Conservation (phyloP, 208 protist genomes). For the Trypanosoma theileri region DNA sequence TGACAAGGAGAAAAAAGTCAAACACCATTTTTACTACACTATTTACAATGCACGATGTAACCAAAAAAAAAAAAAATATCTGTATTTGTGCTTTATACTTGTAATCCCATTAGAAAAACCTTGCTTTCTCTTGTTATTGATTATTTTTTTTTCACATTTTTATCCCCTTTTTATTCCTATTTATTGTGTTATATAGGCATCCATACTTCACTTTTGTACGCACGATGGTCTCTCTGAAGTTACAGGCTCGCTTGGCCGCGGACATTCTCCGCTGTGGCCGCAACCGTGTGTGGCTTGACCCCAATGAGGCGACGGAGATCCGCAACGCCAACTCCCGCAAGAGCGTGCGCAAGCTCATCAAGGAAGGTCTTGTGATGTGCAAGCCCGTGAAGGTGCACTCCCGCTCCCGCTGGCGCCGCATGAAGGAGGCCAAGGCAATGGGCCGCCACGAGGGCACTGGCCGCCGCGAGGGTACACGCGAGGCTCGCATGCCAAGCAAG, state of each 20-base stretch:
- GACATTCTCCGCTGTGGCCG: conserved; percentile 98
- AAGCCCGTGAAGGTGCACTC: conserved; percentile 96
- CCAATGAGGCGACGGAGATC: conserved; percentile 97
- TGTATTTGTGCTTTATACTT: no score
- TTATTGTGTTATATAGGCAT: conserved; percentile 8
- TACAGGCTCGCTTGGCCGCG: conserved; percentile 98
- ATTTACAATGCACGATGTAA: no score
- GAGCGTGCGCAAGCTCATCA: conserved; percentile 96
- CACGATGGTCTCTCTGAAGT: conserved; percentile 81
- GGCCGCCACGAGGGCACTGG: conserved; percentile 94
- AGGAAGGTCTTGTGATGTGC: conserved; percentile 97
- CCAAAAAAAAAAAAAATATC: no score
- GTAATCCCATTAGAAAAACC: no score
- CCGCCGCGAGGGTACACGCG: conserved; percentile 96
- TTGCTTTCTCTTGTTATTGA: no score
- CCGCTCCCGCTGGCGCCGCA: conserved; percentile 89
- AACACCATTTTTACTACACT: no score
- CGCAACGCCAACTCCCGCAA: conserved; percentile 97
- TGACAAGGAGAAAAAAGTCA: no score
- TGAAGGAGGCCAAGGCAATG: conserved; percentile 91
- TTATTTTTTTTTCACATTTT: conserved; percentile 4
- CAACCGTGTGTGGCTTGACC: conserved; percentile 97
- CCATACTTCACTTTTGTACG: background rate
- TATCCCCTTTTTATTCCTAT: conserved; percentile 7
- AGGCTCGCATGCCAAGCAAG: conserved; percentile 98